Base-by-base conservation (phyloP, 345 rosid species). In the Euphorbia tirucalli region DNA sequence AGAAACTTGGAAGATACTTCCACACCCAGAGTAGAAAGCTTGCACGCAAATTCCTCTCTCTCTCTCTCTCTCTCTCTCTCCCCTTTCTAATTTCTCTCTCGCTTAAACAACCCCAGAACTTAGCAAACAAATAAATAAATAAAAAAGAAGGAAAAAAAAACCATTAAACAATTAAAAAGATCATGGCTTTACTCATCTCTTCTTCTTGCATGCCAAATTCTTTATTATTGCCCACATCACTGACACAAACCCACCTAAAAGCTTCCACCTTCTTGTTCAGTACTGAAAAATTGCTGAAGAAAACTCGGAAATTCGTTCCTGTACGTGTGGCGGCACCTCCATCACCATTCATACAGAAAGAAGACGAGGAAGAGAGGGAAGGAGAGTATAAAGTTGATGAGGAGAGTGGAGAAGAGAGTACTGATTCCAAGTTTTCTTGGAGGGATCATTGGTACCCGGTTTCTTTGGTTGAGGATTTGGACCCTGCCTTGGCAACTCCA, bases 381-480 rank as follows among this genome's bases (percentile, higher is more conserved):
- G n/a, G n/a, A 70, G 87, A 75, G 14, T 58, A 65, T 52, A 41
- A n/a, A 4, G 67, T 78, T 15, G 86, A 79, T 71, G 89, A 85
- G 35, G 96, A 85, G 4, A 55, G 52, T 63, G 83, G 84, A 65
- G 81, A 86, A 64, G 90, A 87, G 80, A 82, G 86, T 57, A 74
- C 73, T 70, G 87, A 71, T 35, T 79, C 84, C 31, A 92, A 86
- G 78, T 92, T 95, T 66, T 77, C 88, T 21, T 95, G 97, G 99
- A 88, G 91, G 82, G 97, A 95, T 77, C 97, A 95, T 62, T 95
- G 99, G 99, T 92, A 95, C 77, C 97, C 97, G 3, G 93, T 92
- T 82, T 95, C 99, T 48, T 81, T 92, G 62, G 70, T 90, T 21
- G 97, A 90, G 74, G 97, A 95, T 77, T 83, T 92, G 87, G 94